Evolutionary conservation across 139 green algal species (phyloP).

Genomic region (Coccomyxa sp.): DNA sequence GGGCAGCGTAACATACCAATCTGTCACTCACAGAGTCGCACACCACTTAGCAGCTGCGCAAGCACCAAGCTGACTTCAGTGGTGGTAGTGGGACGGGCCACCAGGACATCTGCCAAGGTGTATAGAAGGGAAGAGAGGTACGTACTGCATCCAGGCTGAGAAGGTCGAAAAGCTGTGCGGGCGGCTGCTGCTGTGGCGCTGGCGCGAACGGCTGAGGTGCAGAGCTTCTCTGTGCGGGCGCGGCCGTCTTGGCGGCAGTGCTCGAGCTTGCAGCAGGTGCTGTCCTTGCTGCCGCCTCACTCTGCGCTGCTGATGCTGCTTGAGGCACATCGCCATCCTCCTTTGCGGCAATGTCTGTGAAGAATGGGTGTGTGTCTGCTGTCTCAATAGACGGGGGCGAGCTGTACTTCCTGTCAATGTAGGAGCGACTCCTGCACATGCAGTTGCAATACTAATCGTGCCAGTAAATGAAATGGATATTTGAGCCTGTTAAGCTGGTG

Average conservation of each 20-base stretch:
- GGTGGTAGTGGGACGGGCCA: no score
- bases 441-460: no score
- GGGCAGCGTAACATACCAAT: no score
- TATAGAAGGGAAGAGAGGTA: not conserved
- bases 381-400: slow-evolving; percentile 74
- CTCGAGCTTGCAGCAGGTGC: not conserved
- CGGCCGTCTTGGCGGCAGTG: not conserved
- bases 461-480: not conserved
- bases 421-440: slow-evolving; percentile 22
- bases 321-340: no score
- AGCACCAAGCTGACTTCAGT: no score
- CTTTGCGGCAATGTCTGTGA: slow-evolving; percentile 6
- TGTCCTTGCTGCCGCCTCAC: not conserved
- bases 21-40: no score
- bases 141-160: slow-evolving; percentile 19
- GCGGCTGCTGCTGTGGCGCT: not conserved
- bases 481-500: not conserved
- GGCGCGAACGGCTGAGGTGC: slow-evolving; percentile 1
- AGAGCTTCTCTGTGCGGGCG: not conserved
- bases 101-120: no score
- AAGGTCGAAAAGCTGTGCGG: slow-evolving; percentile 19
- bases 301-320: not conserved
- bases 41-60: no score
- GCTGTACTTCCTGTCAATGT: slow-evolving; percentile 29
- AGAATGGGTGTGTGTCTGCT: slow-evolving; percentile 64